A percentile compares a stretch with the other conserved stretches of the same genome.
Conservation (phyloP, 805 yeast genomes). For the Maudiozyma barnettii region DNA sequence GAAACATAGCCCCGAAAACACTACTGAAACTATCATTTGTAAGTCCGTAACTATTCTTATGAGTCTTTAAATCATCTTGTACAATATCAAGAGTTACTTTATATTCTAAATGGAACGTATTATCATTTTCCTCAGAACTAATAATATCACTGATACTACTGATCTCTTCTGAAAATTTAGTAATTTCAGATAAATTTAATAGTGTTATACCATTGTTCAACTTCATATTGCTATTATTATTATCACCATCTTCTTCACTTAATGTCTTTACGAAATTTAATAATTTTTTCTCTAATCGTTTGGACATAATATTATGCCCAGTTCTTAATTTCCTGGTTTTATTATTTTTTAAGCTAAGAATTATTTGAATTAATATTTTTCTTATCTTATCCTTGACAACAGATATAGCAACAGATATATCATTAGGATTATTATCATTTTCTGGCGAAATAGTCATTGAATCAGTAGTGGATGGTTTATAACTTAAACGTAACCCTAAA, state of each 20-base stretch:
- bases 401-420: neutral
- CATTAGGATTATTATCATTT: neutral
- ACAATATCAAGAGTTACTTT: neutral
- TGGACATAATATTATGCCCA: no score
- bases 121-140: neutral
- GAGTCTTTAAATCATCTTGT: neutral
- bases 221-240: neutral
- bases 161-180: neutral
- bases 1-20: neutral
- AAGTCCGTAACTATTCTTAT: neutral
- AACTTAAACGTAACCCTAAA: neutral
- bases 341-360: neutral
- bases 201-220: neutral
- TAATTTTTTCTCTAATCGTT: no score
- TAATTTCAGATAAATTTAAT: neutral
- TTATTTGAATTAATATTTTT: neutral
- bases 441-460: neutral
- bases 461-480: neutral
- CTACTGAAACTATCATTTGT: neutral
- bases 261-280: no score
- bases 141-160: neutral
- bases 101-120: neutral
- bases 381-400: neutral
- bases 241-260: no score
- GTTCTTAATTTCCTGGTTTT: neutral